Base-by-base conservation (phyloP, 352 stramenopile species). In the Globisporangium polare region DNA sequence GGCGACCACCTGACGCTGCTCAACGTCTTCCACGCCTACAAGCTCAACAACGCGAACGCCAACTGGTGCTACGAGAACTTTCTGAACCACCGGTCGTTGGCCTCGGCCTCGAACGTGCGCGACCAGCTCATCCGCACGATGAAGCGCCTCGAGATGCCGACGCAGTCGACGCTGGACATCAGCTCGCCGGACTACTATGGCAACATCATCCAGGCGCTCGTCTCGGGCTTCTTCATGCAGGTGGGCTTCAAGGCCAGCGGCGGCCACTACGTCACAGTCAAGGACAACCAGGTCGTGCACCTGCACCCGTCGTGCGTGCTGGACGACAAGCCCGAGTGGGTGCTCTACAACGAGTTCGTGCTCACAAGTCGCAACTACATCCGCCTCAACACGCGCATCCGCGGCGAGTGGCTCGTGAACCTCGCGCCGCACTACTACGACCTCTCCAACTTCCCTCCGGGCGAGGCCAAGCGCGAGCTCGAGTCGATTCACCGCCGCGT, bases 361-460 rank as follows among this genome's bases (percentile, higher is more conserved):
- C 84, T 99, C 58, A 99, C 97, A 24, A 98, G 89, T 41, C 98
- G 98, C 67, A 99, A 99, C 77, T 99, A 98, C 83, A 98, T 99
- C 74, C 88, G 98, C 60, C 96, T 98, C 17, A 96, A 98, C 53
- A 99, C 96, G 37, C 88, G 89, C 54, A 97, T 98, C 29, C 86
- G 86, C 62, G 85, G 91, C 37, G 96, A 99, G 47, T 95, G 87
- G 87, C 85, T 97, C 57, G 75, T 97, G 50, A 80, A 97, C 18
- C 87, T 98, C 53, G 96, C 96, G 33, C 96, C 96, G 20, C 96
- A 99, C 79, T 99, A 99, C 77, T 99, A 97, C 68, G 96, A 99
- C 60, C 72, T 99, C 27, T 78, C 94, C 41, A 99, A 99, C 63
- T 99, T 99, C 75, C 97, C 97, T 1, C 73, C 97, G 51, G 97